Percentiles rank a stretch among this genome's conserved stretches.
Conservation (phyloP, 106 monocot genomes). For the Xerophyta viscosa region DNA sequence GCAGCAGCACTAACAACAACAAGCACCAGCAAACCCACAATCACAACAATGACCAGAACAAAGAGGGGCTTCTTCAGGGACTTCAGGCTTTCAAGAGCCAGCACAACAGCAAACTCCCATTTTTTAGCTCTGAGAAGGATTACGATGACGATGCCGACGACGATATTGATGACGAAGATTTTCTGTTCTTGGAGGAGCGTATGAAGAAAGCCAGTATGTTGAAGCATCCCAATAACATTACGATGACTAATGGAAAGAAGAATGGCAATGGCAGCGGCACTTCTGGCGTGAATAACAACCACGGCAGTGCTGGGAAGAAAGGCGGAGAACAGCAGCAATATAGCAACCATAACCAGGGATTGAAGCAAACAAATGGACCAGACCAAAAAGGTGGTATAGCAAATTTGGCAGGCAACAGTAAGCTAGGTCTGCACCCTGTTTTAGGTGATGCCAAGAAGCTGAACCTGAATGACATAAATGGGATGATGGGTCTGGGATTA, state of each 20-base stretch:
- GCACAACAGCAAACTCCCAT: conserved; percentile 35
- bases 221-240: conserved; percentile 16
- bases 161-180: conserved; percentile 33
- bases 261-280: conserved; percentile 12
- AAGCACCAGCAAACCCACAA: not conserved
- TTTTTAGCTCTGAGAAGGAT: conserved; percentile 45
- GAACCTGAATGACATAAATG: conserved; percentile 23
- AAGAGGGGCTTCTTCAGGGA: conserved; percentile 56
- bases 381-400: no score
- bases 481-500: conserved; percentile 33
- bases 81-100: conserved; percentile 59
- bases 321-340: conserved; percentile 23
- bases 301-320: not conserved
- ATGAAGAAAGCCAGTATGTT: conserved; percentile 33
- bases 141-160: conserved; percentile 24
- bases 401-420: no score
- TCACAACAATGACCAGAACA: conserved; percentile 12
- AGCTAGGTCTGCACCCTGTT: not conserved
- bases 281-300: no score
- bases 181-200: conserved; percentile 28
- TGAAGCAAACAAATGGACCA: conserved; percentile 22
- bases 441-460: conserved; percentile 4
- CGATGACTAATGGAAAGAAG: conserved; percentile 2
- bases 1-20: conserved; percentile 24
- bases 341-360: conserved; percentile 18